Base-by-base conservation (phyloP, 495 filamentous ascomycete genomes). In the Umbilicaria muhlenbergii region DNA sequence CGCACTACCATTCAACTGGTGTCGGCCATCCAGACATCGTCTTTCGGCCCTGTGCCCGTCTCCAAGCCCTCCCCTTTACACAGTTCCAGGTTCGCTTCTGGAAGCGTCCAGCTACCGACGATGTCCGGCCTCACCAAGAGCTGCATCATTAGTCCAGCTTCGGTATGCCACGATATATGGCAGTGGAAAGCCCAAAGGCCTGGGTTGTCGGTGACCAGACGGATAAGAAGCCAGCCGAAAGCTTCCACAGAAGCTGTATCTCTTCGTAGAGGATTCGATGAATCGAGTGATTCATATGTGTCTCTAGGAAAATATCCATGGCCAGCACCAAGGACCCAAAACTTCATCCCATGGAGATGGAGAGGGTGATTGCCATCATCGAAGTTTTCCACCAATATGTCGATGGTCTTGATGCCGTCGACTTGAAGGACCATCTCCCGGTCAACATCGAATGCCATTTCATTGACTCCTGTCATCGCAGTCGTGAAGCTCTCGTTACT, bases 111-210 rank as follows among this genome's bases (percentile, higher is more conserved):
- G 10, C 24, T 34, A 24, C 49, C 58, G 39, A 73, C 53, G 39
- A 56, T 52, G 39, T 75, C 70, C 15, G 58, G 43, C 21, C 60
- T 55, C n/a, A 61, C 59, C 47, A 74, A 47, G 24, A 78, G 70
- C 55, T 76, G 73, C 75, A 78, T 74, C 34, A 69, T 41, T 60
- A 79, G 62, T 0, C 74, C 75, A 5, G 24, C 24, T 28, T 28
- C 13, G 70, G 59, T 55, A 58, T 80, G 75, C 75, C 75, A 78
- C 6, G 61, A 56, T 24, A 71, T 67, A 49, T 77, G 73, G 48
- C 69, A 73, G 42, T 73, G 69, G 44, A 71, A 65, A 0, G 67
- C 60, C 71, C 71, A 77, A 39, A 66, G 54, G 2, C 69, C 69
- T 5, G 69, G 61, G 41, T 70, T 72, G 45, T 73, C 69, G 0